phyloP scores from a whole-genome alignment of 2,329 filamentous ascomycete genomes.

The Geoglossum cookeanum region DNA sequence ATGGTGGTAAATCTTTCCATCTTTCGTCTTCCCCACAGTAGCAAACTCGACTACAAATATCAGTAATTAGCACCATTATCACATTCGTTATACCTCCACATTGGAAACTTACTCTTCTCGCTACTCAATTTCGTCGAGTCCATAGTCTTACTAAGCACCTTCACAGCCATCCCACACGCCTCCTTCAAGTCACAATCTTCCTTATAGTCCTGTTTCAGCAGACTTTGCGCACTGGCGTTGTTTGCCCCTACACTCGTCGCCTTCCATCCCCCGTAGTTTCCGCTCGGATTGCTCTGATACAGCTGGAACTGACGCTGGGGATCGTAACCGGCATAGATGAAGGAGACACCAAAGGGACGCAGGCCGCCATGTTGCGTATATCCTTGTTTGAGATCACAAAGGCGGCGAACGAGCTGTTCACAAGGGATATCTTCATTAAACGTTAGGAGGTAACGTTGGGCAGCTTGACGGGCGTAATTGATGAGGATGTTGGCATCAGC shows the following conservation, averaged over 20 bases:
- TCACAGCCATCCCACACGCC: slow-evolving; percentile 91
- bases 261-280: slow-evolving; percentile 99
- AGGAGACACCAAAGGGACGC: slow-evolving; percentile 92
- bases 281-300: slow-evolving; percentile 96
- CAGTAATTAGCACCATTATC: slow-evolving; percentile 10
- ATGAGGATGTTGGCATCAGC: slow-evolving; percentile 99
- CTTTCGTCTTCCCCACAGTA: slow-evolving; percentile 86
- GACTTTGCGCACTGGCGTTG: slow-evolving; percentile 89
- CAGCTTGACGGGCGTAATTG: slow-evolving; percentile 95
- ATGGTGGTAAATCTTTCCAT: slow-evolving; percentile 95
- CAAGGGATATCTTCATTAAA: slow-evolving; percentile 99
- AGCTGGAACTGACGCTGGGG: slow-evolving; percentile 93
- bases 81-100: not conserved
- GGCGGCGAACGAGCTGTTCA: slow-evolving; percentile 87
- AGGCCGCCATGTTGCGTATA: slow-evolving; percentile 99
- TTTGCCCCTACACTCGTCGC: slow-evolving; percentile 95
- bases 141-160: slow-evolving; percentile 99
- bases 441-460: slow-evolving; percentile 91
- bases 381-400: slow-evolving; percentile 97
- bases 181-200: slow-evolving; percentile 93
- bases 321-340: slow-evolving; percentile 98
- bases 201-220: slow-evolving; percentile 99
- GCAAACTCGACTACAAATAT: slow-evolving; percentile 69
- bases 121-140: slow-evolving; percentile 97
- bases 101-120: slow-evolving; percentile 68